Evolutionary conservation across 495 filamentous ascomycete genomes (phyloP).

Genomic region (Penicillium dipodomyicola): DNA sequence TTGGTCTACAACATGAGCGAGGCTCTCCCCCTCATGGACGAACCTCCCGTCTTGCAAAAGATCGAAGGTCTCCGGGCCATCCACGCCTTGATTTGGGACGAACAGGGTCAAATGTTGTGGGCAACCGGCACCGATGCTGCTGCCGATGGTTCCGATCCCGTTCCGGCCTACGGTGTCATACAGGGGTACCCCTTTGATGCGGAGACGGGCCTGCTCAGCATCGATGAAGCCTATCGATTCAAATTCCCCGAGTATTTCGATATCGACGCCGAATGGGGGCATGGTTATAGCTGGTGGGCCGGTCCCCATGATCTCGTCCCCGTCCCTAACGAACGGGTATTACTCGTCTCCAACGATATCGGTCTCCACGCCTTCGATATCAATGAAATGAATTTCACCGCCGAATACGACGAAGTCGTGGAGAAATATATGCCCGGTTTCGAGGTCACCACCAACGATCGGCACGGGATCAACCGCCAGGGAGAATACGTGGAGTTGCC

Average conservation of each 20-base stretch:
- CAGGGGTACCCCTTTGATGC: conserved; percentile 28
- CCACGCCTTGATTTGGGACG: conserved; percentile 35
- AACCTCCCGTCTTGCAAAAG: conserved; percentile 30
- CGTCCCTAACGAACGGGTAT: conserved; percentile 27
- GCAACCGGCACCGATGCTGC: conserved; percentile 29
- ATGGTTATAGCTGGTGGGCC: conserved; percentile 29
- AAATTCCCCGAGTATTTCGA: conserved; percentile 15
- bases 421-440: conserved; percentile 29
- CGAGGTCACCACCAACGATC: conserved; percentile 28
- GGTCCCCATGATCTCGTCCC: conserved; percentile 34
- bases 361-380: conserved; percentile 30
- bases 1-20: conserved; percentile 28
- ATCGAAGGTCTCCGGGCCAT: conserved; percentile 31
- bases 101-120: conserved; percentile 28
- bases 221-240: conserved; percentile 20
- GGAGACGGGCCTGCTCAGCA: conserved; percentile 18
- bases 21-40: conserved; percentile 22
- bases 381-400: conserved; percentile 16
- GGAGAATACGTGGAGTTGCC: conserved; percentile 27
- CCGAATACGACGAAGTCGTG: conserved; percentile 15
- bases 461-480: conserved; percentile 22
- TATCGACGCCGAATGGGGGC: conserved; percentile 29
- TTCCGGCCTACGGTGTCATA: conserved; percentile 26
- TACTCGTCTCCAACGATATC: conserved; percentile 28
- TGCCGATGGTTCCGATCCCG: conserved; percentile 28